Evolutionary conservation across 75 land plant genomes (phyloP).

Genomic region (Sequoia sempervirens): DNA sequence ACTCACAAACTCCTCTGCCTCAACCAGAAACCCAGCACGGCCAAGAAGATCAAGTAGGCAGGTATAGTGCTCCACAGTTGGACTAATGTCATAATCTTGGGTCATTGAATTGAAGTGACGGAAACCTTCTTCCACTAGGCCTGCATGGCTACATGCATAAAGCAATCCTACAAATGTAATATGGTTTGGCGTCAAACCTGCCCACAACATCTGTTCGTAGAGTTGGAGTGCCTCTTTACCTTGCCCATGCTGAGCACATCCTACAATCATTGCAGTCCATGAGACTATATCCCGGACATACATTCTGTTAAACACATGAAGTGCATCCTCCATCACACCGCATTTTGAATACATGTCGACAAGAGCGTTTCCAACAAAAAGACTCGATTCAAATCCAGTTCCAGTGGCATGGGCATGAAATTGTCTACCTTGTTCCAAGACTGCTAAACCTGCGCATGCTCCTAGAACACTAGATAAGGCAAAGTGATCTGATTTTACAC

Average conservation of each 20-base stretch:
- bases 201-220: constrained; percentile 17
- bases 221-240: constrained; percentile 27
- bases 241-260: constrained; percentile 45
- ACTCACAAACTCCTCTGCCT: constrained; percentile 29
- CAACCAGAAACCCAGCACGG: constrained; percentile 39
- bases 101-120: constrained; percentile 31
- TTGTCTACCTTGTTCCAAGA: constrained; percentile 13
- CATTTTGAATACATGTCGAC: constrained; percentile 5
- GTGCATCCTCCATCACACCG: background rate
- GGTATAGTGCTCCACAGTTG: constrained; percentile 41
- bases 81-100: constrained; percentile 21
- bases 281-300: constrained; percentile 24
- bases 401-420: constrained; percentile 5
- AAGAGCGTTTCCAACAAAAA: constrained; percentile 6
- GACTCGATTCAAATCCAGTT: constrained; percentile 14
- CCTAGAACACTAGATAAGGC: constrained; percentile 11
- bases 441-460: constrained; percentile 12
- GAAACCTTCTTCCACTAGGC: constrained; percentile 38
- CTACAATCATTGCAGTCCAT: constrained; percentile 68
- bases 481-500: constrained; percentile 16
- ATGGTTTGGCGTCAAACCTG: constrained; percentile 14
- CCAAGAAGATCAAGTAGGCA: constrained; percentile 52
- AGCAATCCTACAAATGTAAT: constrained; percentile 13
- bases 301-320: background rate
- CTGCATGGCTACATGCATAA: constrained; percentile 11